A percentile compares a stretch with the other conserved stretches of the same genome.
These are phyloP conservation scores for Hortaea werneckii DNA, from an alignment of 2,329 filamentous ascomycete species.

Conservation along the genomic window DNA sequence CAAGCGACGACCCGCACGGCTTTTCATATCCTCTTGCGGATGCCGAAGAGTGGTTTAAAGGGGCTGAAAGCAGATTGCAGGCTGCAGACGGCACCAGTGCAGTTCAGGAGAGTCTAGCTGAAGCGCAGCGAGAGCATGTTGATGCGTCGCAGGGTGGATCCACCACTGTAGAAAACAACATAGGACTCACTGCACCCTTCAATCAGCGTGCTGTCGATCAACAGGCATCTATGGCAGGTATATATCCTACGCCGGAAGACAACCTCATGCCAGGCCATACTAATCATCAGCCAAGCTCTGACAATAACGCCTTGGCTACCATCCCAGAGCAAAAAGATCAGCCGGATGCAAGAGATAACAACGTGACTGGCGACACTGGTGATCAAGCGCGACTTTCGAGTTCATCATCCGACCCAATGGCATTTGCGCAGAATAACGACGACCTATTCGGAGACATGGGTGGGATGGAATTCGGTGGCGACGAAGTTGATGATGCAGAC, in stretches of 20 bases:
- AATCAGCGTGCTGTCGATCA: slow-evolving; percentile 29
- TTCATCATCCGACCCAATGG: slow-evolving; percentile 5
- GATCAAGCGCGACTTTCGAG: not conserved
- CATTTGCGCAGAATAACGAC: slow-evolving; percentile 36
- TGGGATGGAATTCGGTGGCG: slow-evolving; percentile 62
- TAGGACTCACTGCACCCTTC: slow-evolving; percentile 25
- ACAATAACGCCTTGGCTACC: not conserved
- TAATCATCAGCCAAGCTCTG: slow-evolving; percentile 11
- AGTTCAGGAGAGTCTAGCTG: not conserved
- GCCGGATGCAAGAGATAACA: not conserved
- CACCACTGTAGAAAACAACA: no score
- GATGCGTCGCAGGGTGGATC: no score
- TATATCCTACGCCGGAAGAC: slow-evolving; percentile 66
- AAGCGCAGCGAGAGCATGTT: no score
- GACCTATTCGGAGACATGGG: slow-evolving; percentile 54
- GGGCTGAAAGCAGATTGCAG: slow-evolving; percentile 13
- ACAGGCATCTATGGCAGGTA: slow-evolving; percentile 34
- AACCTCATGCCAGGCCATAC: slow-evolving; percentile 26
- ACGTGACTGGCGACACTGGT: not conserved
- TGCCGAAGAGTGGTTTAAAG: slow-evolving; percentile 21
- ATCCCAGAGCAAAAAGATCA: not conserved
- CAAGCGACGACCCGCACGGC: slow-evolving; percentile 11
- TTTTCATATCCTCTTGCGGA: slow-evolving; percentile 21
- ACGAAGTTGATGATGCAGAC: slow-evolving; percentile 66
- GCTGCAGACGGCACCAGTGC: slow-evolving; percentile 1